Evolutionary conservation across 2,329 filamentous ascomycete genomes (phyloP), one percentile per base, ranked within the genome.

Genomic region (Clarireedia homoeocarpa): DNA sequence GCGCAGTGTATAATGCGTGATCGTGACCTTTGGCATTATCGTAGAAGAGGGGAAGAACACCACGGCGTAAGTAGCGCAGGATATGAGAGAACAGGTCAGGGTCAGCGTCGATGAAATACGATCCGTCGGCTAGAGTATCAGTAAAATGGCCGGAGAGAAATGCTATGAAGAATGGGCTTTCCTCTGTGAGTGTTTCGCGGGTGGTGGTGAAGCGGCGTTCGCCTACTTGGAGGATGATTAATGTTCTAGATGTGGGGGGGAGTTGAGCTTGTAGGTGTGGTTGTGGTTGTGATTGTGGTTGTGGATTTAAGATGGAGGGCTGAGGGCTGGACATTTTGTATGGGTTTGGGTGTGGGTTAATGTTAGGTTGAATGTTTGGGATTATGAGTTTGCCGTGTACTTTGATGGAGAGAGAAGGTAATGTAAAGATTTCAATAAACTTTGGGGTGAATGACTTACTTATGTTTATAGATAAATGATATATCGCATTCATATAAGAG

Each of bases 51-150:
- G 72, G 71, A 36, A 66, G 62, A 4, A 65, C 62, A 2, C 66
- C 63, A 4, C 61, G 65, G 2, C 71, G 69, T 12, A 73, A 64
- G 55, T 68, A 73, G 0, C 61, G 59, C 3, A 73, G 63, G 54
- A 73, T 61, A 50, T 74, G 64, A 12, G 64, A 54, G 56, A 75
- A 75, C 2, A 71, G 27, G 0, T 63, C 57, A 0, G 68, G 62
- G 45, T 75, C 70, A 0, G 70, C 62, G 55, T 75, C 72, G 20
- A 76, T 53, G 61, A 74, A 75, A 60, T 70, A 70, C 0, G 66
- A 65, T 0, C 68, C 70, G 23, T 73, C 67, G 6, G 53, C 36
- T 46, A 66, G 58, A 26, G 46, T 51, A 14, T 66, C 59, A 38
- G 59, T 39, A 61, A 63, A 67, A 6, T 61, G 49, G 1, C 55